Percentiles rank a stretch among this genome's conserved stretches.
Conservation (phyloP, 2,329 filamentous ascomycete genomes). For the Fusarium piperis region DNA sequence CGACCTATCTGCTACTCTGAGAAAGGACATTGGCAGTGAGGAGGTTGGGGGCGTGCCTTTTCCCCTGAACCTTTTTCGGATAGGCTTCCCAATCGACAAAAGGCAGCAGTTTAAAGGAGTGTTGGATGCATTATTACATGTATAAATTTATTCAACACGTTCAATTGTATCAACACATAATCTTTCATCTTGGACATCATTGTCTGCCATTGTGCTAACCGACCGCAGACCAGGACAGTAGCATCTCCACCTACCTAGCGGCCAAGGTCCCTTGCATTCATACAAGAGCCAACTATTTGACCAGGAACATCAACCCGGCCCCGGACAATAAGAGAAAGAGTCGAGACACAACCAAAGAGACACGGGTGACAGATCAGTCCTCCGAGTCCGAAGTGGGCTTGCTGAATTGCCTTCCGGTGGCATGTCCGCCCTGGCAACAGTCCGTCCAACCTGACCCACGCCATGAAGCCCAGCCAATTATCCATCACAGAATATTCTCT, state of each 20-base stretch:
- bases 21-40: constrained; percentile 1
- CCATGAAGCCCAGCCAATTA: neutral
- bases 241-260: neutral
- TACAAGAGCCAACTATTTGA: neutral
- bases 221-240: neutral
- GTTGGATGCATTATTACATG: neutral
- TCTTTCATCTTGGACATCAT: neutral
- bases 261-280: neutral
- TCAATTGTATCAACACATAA: neutral
- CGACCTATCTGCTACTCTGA: neutral
- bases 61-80: constrained; percentile 16
- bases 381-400: neutral
- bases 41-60: constrained; percentile 19
- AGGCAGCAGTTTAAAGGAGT: neutral
- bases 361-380: neutral
- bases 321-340: neutral
- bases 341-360: neutral
- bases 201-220: neutral
- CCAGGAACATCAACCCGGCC: neutral
- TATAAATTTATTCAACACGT: neutral
- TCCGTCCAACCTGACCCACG: neutral
- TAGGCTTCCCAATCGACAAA: constrained; percentile 2
- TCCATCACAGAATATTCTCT: neutral
- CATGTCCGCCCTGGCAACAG: neutral
- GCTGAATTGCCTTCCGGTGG: neutral